Evolutionary conservation across 2,329 filamentous ascomycete genomes (phyloP).

Genomic region (Verticillium dahliae): DNA sequence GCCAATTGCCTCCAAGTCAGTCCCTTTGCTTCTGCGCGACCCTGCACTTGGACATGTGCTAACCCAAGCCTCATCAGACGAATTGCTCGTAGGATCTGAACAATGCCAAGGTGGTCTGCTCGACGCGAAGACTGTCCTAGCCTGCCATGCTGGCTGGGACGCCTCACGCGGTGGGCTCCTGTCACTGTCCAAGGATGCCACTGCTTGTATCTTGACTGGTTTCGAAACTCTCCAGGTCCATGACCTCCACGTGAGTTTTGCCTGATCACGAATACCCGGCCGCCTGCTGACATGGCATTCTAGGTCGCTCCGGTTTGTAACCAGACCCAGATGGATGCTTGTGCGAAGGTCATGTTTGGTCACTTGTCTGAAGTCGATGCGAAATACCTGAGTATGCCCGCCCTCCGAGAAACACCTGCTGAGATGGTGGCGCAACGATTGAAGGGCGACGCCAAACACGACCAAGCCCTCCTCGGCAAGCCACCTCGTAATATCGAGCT

Average conservation of each 20-base stretch:
- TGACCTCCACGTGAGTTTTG: constrained; percentile 50
- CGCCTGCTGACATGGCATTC: constrained; percentile 19
- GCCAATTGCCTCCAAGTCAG: constrained; percentile 1
- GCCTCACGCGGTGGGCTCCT: background rate
- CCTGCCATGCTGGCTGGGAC: background rate
- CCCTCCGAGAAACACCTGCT: background rate
- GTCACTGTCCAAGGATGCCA: constrained; percentile 58
- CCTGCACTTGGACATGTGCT: background rate
- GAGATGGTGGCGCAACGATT: background rate
- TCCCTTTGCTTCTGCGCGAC: background rate
- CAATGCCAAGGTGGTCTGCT: background rate
- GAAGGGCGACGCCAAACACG: too few species aligned
- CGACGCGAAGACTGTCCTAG: background rate
- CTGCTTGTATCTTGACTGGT: constrained; percentile 81
- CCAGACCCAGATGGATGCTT: constrained; percentile 60
- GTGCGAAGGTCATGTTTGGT: constrained; percentile 63
- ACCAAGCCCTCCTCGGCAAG: background rate
- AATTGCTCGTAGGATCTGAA: background rate
- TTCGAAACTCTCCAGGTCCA: constrained; percentile 69
- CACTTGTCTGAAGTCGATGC: constrained; percentile 19
- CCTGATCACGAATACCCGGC: background rate
- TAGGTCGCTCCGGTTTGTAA: constrained; percentile 61
- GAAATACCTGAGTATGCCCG: background rate
- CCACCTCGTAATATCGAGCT: background rate
- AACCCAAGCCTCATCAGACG: background rate